Evolutionary conservation across 2,329 filamentous ascomycete genomes (phyloP).

Genomic region (Aureobasidium musti): DNA sequence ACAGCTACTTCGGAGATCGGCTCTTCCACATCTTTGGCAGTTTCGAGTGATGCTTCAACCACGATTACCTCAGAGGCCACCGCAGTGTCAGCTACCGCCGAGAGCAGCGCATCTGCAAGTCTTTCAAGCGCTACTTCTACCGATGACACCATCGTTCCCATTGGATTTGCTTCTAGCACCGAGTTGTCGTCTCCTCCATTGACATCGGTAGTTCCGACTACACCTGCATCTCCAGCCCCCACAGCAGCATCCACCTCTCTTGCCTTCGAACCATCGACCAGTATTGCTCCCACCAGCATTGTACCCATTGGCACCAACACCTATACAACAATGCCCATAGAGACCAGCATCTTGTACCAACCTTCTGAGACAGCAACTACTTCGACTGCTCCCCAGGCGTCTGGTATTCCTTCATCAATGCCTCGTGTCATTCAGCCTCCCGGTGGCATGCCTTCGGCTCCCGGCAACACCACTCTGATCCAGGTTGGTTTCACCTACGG

Average conservation of each 20-base stretch:
- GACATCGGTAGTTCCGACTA: constrained; percentile 10
- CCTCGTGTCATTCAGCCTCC: constrained; percentile 76
- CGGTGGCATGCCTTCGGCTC: constrained; percentile 57
- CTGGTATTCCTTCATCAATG: constrained; percentile 64
- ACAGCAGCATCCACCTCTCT: constrained; percentile 32
- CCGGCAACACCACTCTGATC: constrained; percentile 68
- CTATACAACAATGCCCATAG: constrained; percentile 53
- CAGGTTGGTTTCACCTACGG: constrained; percentile 82
- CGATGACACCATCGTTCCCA: neutral
- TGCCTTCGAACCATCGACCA: constrained; percentile 36
- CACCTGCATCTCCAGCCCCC: constrained; percentile 23
- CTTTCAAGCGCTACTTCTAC: constrained; percentile 14
- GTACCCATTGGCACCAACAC: constrained; percentile 51
- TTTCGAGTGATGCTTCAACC: neutral
- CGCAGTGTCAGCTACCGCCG: constrained; percentile 11
- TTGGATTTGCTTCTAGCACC: constrained; percentile 14
- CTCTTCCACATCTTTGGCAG: neutral
- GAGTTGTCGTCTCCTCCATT: constrained; percentile 17
- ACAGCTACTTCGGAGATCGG: neutral
- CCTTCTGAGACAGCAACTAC: constrained; percentile 43
- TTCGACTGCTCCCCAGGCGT: constrained; percentile 47
- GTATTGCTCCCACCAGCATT: constrained; percentile 46
- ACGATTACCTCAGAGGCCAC: constrained; percentile 16
- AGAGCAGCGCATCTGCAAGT: constrained; percentile 15
- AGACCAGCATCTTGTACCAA: constrained; percentile 64